A percentile compares a stretch with the other conserved stretches of the same genome.
phyloP scores from a whole-genome alignment of 164 flowering plant genomes.

The Taxillus chinensis region DNA sequence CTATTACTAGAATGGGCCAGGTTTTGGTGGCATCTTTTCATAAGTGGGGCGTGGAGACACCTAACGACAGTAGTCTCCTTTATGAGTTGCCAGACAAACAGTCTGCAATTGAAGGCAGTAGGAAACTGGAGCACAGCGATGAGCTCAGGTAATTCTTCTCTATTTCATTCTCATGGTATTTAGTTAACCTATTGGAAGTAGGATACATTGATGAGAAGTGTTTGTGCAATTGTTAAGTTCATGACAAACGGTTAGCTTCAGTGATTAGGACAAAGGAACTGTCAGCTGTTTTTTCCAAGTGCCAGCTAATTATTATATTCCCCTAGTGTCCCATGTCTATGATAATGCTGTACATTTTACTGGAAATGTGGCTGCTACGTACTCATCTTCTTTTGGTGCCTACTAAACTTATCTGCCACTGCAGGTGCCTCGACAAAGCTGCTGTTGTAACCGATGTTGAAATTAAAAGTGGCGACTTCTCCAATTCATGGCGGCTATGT shows the following conservation, averaged over 20 bases:
- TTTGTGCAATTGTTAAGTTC: too few relatives aligned
- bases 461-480: conserved; percentile 37
- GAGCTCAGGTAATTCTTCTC: conserved; percentile 45
- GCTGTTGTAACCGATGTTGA: conserved; percentile 55
- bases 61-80: conserved; percentile 54
- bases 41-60: conserved; percentile 50
- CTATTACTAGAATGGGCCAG: conserved; percentile 76
- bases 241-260: too few relatives aligned
- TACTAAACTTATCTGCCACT: conserved; percentile 4
- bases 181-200: neutral
- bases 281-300: too few relatives aligned
- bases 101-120: conserved; percentile 75
- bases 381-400: neutral
- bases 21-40: conserved; percentile 66
- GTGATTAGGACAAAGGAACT: too few relatives aligned
- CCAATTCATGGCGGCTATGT: conserved; percentile 66
- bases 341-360: too few relatives aligned
- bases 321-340: too few relatives aligned
- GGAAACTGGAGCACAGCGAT: conserved; percentile 68
- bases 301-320: too few relatives aligned
- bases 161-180: neutral
- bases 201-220: too few relatives aligned
- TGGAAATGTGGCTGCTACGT: too few relatives aligned
- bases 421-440: conserved; percentile 74
- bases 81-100: conserved; percentile 54